Percentiles rank a stretch among this genome's conserved stretches.
Conservation (phyloP, 2,329 filamentous ascomycete genomes). For the Cladophialophora chaetospira region DNA sequence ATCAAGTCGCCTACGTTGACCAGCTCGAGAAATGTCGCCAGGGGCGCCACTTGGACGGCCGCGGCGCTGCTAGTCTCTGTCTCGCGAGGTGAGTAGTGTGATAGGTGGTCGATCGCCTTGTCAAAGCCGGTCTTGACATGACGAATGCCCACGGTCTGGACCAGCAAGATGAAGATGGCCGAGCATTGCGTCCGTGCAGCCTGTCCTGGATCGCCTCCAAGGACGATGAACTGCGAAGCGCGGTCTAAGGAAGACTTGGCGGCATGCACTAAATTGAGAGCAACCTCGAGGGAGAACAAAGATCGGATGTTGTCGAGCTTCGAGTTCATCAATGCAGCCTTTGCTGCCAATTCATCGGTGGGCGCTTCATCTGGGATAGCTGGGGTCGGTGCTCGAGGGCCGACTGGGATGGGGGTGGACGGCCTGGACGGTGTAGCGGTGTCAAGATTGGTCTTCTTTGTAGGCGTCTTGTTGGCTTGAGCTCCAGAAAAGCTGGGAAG, state of each 20-base stretch:
- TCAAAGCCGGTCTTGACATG: slow-evolving; percentile 94
- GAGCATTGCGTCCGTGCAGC: slow-evolving; percentile 87
- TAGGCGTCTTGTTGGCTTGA: slow-evolving; percentile 39
- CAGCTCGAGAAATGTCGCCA: slow-evolving; percentile 94
- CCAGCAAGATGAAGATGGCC: slow-evolving; percentile 79
- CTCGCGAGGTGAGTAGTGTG: slow-evolving; percentile 86
- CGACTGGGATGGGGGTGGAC: slow-evolving; percentile 35
- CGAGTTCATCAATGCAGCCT: slow-evolving; percentile 96
- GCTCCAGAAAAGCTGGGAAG: slow-evolving; percentile 70
- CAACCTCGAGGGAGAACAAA: slow-evolving; percentile 94
- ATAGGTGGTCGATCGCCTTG: slow-evolving; percentile 86
- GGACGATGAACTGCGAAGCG: slow-evolving; percentile 75
- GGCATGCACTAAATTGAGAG: slow-evolving; percentile 81
- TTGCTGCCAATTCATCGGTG: slow-evolving; percentile 88
- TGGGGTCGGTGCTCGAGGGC: slow-evolving; percentile 44
- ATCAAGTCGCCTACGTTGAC: slow-evolving; percentile 98
- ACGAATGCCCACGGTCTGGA: slow-evolving; percentile 79
- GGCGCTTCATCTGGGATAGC: slow-evolving; percentile 66
- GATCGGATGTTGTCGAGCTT: slow-evolving; percentile 92
- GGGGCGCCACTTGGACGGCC: slow-evolving; percentile 71
- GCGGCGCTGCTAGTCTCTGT: slow-evolving; percentile 64
- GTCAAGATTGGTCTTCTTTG: slow-evolving; percentile 37
- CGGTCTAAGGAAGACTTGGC: slow-evolving; percentile 88
- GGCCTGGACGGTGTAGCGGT: slow-evolving; percentile 29
- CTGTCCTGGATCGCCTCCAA: slow-evolving; percentile 77